A percentile compares a stretch with the other conserved stretches of the same genome.
phyloP scores from a whole-genome alignment of 495 filamentous ascomycete genomes.

The Trichoderma orchidacearum region DNA sequence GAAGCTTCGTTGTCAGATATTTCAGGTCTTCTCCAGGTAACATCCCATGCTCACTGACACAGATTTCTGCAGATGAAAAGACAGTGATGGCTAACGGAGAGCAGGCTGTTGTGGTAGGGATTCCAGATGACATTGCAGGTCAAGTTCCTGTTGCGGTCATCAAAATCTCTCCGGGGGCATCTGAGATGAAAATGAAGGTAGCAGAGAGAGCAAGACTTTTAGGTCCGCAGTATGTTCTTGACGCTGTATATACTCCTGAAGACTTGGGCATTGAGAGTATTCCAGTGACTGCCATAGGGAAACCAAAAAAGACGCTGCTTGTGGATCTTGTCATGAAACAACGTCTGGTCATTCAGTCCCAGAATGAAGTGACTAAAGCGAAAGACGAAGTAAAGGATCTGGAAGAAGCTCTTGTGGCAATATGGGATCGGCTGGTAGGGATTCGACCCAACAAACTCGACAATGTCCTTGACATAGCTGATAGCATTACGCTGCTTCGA shows the following conservation, averaged over 20 bases:
- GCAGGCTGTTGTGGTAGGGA: constrained; percentile 20
- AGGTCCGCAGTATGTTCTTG: constrained; percentile 20
- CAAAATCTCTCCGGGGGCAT: constrained; percentile 4
- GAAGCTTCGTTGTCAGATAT: constrained; percentile 17
- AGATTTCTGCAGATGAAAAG: neutral
- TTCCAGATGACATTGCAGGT: constrained; percentile 22
- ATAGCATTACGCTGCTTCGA: constrained; percentile 12
- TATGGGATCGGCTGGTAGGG: constrained; percentile 9
- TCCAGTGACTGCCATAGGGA: constrained; percentile 24
- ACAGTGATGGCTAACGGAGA: neutral
- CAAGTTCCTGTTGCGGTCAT: constrained; percentile 27
- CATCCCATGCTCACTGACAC: too few relatives aligned
- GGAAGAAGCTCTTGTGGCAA: neutral
- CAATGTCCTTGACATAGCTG: constrained; percentile 4
- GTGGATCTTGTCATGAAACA: neutral
- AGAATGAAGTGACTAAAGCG: too few relatives aligned
- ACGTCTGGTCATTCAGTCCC: too few relatives aligned
- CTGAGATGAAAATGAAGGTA: constrained; percentile 9
- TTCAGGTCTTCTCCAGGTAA: constrained; percentile 7
- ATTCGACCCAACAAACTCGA: constrained; percentile 2
- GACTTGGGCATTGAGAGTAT: constrained; percentile 18
- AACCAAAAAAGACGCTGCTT: constrained; percentile 12
- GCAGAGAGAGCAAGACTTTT: constrained; percentile 12
- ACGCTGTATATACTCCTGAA: constrained; percentile 15
- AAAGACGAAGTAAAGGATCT: neutral